These are phyloP conservation scores for Liriodendron chinense DNA, from an alignment of 164 flowering plant species.

Conservation along the genomic window DNA sequence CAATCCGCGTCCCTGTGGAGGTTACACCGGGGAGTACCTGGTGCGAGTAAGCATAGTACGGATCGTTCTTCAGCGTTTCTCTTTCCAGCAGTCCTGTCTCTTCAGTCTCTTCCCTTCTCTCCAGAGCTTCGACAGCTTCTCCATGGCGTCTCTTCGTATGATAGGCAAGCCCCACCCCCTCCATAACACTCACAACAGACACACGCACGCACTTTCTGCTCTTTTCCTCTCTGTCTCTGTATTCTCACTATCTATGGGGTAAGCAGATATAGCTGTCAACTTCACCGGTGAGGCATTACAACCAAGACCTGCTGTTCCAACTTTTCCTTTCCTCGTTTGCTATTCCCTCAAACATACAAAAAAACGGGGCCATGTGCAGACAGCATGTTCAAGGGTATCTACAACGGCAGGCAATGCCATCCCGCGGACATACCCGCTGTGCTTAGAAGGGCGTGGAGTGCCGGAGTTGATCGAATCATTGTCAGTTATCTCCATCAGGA, in stretches of 20 bases:
- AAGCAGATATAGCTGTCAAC: slow-evolving; percentile 89
- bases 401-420: slow-evolving; percentile 83
- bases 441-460: slow-evolving; percentile 80
- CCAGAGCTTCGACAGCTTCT: too few relatives aligned
- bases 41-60: too few relatives aligned
- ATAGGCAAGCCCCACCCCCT: slow-evolving; percentile 51
- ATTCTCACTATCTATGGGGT: neutral
- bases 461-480: slow-evolving; percentile 89
- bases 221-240: neutral
- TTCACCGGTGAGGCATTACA: slow-evolving; percentile 78
- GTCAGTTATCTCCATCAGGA: slow-evolving; percentile 30
- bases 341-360: neutral
- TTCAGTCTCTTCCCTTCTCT: too few relatives aligned
- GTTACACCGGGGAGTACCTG: too few relatives aligned
- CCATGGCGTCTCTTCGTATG: slow-evolving; percentile 38
- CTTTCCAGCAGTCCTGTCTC: too few relatives aligned
- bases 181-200: neutral
- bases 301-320: slow-evolving; percentile 20
- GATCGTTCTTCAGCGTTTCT: too few relatives aligned
- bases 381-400: slow-evolving; percentile 92
- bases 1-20: too few relatives aligned
- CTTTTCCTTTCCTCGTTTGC: neutral
- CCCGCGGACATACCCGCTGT: slow-evolving; percentile 65
- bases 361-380: slow-evolving; percentile 32
- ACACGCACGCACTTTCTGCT: neutral